Evolutionary conservation across 805 yeast genomes (phyloP).

Genomic region (Hanseniaspora valbyensis): DNA sequence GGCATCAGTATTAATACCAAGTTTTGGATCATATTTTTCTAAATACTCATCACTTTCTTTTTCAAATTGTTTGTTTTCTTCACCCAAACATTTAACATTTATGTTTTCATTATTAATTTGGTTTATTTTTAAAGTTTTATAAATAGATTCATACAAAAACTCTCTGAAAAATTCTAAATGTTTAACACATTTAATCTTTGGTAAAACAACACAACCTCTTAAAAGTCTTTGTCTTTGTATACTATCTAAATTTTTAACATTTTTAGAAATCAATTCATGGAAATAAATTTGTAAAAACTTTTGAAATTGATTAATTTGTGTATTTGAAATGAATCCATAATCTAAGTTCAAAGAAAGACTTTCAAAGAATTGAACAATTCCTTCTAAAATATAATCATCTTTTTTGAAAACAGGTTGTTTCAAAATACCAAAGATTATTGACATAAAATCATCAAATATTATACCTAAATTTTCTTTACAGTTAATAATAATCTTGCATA

Average conservation of each 20-base stretch:
- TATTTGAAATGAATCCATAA: constrained; percentile 40
- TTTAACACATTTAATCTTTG: constrained; percentile 25
- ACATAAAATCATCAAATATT: constrained; percentile 58
- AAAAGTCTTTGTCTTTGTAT: constrained; percentile 19
- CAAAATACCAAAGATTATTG: constrained; percentile 45
- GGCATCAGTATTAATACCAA: not conserved
- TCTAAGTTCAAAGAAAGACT: constrained; percentile 45
- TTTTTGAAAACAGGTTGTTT: constrained; percentile 31
- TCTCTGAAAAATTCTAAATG: constrained; percentile 25
- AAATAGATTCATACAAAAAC: constrained; percentile 23
- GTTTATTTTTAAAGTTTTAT: constrained; percentile 22
- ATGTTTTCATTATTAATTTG: constrained; percentile 14
- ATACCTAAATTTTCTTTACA: constrained; percentile 79
- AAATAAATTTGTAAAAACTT: constrained; percentile 29
- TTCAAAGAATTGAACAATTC: constrained; percentile 38
- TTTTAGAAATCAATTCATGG: constrained; percentile 17
- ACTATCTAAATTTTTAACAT: not conserved
- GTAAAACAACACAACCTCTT: constrained; percentile 27
- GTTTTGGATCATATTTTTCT: constrained; percentile 15
- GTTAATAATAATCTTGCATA: constrained; percentile 55
- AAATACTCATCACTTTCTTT: constrained; percentile 9
- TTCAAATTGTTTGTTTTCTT: not conserved
- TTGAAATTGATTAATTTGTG: constrained; percentile 13
- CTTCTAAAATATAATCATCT: constrained; percentile 53
- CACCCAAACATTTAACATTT: not conserved